phyloP scores from a whole-genome alignment of 768 basidiomycete genomes.

The Lepiota subincarnata region DNA sequence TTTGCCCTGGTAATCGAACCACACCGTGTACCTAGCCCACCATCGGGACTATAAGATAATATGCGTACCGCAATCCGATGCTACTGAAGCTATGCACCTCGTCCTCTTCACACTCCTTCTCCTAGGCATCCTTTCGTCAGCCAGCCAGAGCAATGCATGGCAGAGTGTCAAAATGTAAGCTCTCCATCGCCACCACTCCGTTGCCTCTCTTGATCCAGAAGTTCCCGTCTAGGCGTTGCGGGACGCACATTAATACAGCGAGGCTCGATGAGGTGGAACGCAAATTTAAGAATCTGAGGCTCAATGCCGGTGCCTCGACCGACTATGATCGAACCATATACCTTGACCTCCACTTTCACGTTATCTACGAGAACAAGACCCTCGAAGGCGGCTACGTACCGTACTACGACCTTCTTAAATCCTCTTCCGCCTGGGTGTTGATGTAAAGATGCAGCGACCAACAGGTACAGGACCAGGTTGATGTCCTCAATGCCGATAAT shows the following conservation, averaged over 20 bases:
- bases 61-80: too few relatives aligned
- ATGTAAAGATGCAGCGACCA: conserved; percentile 7
- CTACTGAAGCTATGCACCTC: neutral
- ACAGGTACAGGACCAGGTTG: conserved; percentile 13
- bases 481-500: conserved; percentile 14
- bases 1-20: neutral
- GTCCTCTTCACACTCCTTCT: neutral
- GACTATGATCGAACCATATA: conserved; percentile 4
- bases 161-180: neutral
- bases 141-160: neutral
- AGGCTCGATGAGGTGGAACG: neutral
- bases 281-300: neutral
- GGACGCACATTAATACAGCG: conserved; percentile 2
- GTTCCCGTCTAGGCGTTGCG: neutral
- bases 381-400: conserved; percentile 37
- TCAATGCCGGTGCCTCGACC: neutral
- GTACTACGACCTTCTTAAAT: conserved; percentile 20
- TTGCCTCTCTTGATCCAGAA: neutral
- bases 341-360: conserved; percentile 36
- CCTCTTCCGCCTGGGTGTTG: neutral
- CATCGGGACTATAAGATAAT: neutral
- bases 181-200: neutral
- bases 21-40: neutral
- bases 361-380: conserved; percentile 28
- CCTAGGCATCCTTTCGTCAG: neutral